Evolutionary conservation across 108 stramenopile species (phyloP), one percentile per base, ranked within the genome.

Genomic region (Nannochloropsis salina): DNA sequence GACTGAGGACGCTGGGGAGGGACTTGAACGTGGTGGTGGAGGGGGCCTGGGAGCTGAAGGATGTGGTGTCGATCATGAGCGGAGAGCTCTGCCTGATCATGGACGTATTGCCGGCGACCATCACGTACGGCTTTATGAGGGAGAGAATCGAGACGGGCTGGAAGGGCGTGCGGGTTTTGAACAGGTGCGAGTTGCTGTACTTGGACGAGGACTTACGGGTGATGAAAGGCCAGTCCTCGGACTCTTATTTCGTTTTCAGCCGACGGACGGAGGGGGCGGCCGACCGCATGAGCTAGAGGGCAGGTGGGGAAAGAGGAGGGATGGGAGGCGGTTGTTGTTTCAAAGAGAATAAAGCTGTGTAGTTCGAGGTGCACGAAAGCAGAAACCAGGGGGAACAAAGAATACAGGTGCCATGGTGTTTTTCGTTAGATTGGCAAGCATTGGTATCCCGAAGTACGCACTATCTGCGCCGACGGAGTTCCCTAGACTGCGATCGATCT

Each of bases 1-100:
- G n/a, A n/a, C 61, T 74, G 61, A 74, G n/a, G 61, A 74, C 61
- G n/a, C n/a, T 74, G 61, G 61, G 61, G 61, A 74, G 61, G 61
- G 61, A 74, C 2, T 74, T 74, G 61, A n/a, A 74, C 61, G 61
- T 74, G 61, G 61, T 74, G 61, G 61, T 74, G 61, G 61, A 74
- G 2, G 61, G 61, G 15, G 61, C 61, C 3, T 74, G 61, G 61
- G 61, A 74, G n/a, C n/a, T 74, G 61, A 74, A 74, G n/a, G 61
- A 74, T n/a, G 61, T 74, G 20, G 61, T 74, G 1, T 74, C 61
- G 61, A 74, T 74, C 6, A 74, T 74, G 61, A n/a, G n/a, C n/a
- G 61, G 61, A 74, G 61, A 74, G 61, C 6, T 74, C 4, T 74
- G 61, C n/a, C n/a, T 74, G 61, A 74, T 74, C 61, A 74, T 74